These are phyloP conservation scores for Phytopythium montanum DNA, from an alignment of 352 stramenopile genomes.

Conservation along the genomic window DNA sequence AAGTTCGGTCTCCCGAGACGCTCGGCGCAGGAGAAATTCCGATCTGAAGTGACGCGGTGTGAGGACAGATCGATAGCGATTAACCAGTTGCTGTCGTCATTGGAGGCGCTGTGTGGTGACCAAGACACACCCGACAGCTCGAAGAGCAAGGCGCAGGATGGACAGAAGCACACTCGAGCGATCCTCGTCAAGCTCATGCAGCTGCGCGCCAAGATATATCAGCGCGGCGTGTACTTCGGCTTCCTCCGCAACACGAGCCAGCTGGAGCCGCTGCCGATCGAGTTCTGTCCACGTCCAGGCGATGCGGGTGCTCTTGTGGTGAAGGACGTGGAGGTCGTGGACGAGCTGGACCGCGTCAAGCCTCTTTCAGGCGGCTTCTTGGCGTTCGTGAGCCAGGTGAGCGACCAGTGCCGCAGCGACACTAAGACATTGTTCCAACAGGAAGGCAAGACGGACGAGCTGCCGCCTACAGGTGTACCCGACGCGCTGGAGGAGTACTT, in stretches of 20 bases:
- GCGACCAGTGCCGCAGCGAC: conserved; percentile 49
- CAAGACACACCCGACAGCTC: conserved; percentile 1
- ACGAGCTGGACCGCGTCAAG: conserved; percentile 27
- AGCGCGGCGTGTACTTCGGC: conserved; percentile 59
- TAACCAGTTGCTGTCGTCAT: conserved; percentile 49
- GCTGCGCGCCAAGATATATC: conserved; percentile 55
- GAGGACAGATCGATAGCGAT: conserved; percentile 65
- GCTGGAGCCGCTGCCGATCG: conserved; percentile 30
- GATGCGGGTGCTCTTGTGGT: conserved; percentile 14
- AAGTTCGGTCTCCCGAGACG: conserved; percentile 86
- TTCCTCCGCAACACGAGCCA: conserved; percentile 54
- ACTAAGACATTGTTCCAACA: conserved; percentile 48
- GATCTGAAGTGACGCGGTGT: conserved; percentile 78
- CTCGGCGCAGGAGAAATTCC: conserved; percentile 79
- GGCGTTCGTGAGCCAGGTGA: conserved; percentile 55
- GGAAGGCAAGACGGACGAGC: conserved; percentile 65
- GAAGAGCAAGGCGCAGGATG: conserved; percentile 4
- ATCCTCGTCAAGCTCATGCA: conserved; percentile 42
- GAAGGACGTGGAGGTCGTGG: conserved; percentile 36
- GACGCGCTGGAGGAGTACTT: conserved; percentile 77
- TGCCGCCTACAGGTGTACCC: conserved; percentile 55
- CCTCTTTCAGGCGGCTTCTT: conserved; percentile 31
- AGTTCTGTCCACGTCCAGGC: conserved; percentile 18
- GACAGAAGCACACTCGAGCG: neutral
- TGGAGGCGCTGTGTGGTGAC: conserved; percentile 36